Evolutionary conservation across 192 early-diverging fungal genomes (phyloP), one percentile per base, ranked within the genome.

Genomic region (Phlyctochytrium planicorne): DNA sequence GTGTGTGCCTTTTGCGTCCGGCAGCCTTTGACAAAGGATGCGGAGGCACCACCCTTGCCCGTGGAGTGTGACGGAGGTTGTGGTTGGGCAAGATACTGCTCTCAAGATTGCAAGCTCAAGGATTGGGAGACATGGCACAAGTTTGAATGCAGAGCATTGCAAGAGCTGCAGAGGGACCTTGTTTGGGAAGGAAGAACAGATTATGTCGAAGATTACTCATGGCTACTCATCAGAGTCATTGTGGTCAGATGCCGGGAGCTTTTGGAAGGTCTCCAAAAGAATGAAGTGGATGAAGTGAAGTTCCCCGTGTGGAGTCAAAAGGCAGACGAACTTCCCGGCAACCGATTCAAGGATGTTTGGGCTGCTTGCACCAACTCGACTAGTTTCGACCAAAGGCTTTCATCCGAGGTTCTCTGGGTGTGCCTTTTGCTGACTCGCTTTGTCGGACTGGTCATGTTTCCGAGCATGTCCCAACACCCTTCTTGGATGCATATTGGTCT

Each of bases 1-100:
- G 74, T 74, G 1, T 82, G 80, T 59, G 66, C 69, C 27, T 29
- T 52, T 1, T 82, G 80, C 59, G 29, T 80, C 36, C n/a, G 40
- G 17, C 34, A 20, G 30, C 52, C 30, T 24, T 20, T 6, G 3
- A 31, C n/a, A 2, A 4, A 37, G 30, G 27, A 12, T 30, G 30
- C 31, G 53, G 24, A 37, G 29, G 53, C 53, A 66, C 52, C 2
- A 4, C 57, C 2, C 52, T 62, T 50, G 61, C 30, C 62, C 40
- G 16, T 57, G 35, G n/a, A 24, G 35, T 52, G 27, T 30, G 52
- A 50, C 27, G 60, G 47, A 16, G 2, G 67, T 3, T 79, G 78
- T 60, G 33, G 64, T 2, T 52, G 71, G 30, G 60, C 60, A 0
- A 56, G 57, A 32, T 80, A 80, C 53, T 77, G 75, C 55, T 57